Conservation (phyloP, 2,329 filamentous ascomycete genomes). For the Colletotrichum chrysophilum region DNA sequence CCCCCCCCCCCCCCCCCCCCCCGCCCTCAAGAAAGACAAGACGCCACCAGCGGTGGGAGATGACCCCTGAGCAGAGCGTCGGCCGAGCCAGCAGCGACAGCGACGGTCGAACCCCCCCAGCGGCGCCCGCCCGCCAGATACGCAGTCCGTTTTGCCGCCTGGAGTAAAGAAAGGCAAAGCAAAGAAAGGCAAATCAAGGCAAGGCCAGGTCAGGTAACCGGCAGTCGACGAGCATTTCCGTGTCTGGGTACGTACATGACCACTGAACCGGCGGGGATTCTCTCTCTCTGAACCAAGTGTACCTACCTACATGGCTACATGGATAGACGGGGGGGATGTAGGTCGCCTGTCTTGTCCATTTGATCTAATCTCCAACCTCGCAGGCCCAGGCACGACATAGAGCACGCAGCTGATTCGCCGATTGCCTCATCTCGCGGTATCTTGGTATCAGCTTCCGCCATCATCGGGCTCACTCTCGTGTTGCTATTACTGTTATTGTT, state of each 20-base stretch:
- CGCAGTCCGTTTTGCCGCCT: not conserved
- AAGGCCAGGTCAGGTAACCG: not conserved
- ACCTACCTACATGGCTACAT: not conserved
- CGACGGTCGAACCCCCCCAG: not conserved
- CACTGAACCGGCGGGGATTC: not conserved
- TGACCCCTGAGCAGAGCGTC: constrained; percentile 3
- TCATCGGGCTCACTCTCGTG: constrained; percentile 1
- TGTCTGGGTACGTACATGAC: constrained; percentile 4
- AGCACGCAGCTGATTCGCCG: constrained; percentile 1
- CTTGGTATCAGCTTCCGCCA: constrained; percentile 19
- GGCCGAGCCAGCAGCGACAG: not conserved
- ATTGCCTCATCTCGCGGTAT: constrained; percentile 10
- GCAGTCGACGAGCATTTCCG: not conserved
- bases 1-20: not conserved
- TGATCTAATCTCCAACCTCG: constrained; percentile 20
- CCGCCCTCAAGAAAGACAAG: not conserved
- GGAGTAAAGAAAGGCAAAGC: not conserved
- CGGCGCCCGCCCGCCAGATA: not conserved
- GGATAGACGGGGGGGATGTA: not conserved
- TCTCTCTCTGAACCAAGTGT: not conserved
- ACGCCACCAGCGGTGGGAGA: constrained; percentile 1
- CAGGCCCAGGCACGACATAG: not conserved
- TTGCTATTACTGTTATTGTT: not conserved
- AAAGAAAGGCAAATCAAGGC: not conserved
- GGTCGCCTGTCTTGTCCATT: not conserved